These are phyloP conservation scores for Chlamydomonas sp. DNA, from an alignment of 139 green algal genomes.

Conservation along the genomic window DNA sequence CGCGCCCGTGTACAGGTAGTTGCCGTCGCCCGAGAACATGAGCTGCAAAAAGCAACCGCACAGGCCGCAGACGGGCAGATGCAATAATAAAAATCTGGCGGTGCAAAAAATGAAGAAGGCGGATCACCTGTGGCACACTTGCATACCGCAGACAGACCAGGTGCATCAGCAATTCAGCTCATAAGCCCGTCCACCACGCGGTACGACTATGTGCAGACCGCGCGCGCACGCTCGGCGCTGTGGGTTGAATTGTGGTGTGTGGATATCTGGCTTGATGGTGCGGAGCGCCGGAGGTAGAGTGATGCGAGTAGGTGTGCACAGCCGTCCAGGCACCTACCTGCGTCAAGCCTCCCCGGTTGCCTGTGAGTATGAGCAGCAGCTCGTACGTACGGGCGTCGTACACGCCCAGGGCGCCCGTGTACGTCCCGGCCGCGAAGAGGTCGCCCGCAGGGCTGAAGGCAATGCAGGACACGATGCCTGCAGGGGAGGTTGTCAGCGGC, in stretches of 20 bases:
- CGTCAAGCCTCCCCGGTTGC: slow-evolving; percentile 80
- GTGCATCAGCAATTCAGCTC: too few relatives aligned
- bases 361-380: slow-evolving; percentile 73
- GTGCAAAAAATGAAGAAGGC: too few relatives aligned
- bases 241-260: background rate
- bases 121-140: too few relatives aligned
- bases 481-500: background rate
- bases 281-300: background rate
- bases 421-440: slow-evolving; percentile 85
- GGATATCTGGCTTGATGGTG: background rate
- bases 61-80: too few relatives aligned
- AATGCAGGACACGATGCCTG: slow-evolving; percentile 91
- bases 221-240: too few relatives aligned
- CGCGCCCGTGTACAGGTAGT: slow-evolving; percentile 90
- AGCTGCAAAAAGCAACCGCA: slow-evolving; percentile 52
- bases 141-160: too few relatives aligned
- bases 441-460: slow-evolving; percentile 64
- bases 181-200: too few relatives aligned
- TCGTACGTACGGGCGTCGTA: slow-evolving; percentile 68
- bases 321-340: slow-evolving; percentile 55
- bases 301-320: background rate
- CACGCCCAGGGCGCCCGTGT: slow-evolving; percentile 70
- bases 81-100: too few relatives aligned
- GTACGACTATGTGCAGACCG: too few relatives aligned
- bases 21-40: slow-evolving; percentile 79